phyloP scores from a whole-genome alignment of 164 flowering plant genomes.

The Annona squamosa region DNA sequence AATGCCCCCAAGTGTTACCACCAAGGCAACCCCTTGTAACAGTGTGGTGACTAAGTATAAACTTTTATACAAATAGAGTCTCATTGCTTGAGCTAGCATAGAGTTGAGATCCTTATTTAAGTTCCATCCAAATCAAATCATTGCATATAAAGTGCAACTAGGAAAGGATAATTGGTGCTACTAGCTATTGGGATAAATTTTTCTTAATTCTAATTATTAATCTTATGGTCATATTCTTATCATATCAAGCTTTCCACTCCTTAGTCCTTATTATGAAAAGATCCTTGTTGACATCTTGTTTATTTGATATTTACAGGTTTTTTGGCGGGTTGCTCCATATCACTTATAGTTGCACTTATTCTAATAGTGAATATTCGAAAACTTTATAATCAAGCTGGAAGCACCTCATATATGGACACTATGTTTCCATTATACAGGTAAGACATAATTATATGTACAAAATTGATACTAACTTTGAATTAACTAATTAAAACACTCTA shows the following conservation, averaged over 20 bases:
- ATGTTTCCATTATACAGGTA: slow-evolving; percentile 72
- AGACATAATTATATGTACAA: neutral
- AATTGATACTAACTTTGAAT: too few relatives aligned
- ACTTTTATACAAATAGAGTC: too few relatives aligned
- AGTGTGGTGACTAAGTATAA: too few relatives aligned
- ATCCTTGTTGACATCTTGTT: neutral
- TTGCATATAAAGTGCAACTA: too few relatives aligned
- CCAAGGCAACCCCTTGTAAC: too few relatives aligned
- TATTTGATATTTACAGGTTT: slow-evolving; percentile 29
- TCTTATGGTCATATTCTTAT: neutral
- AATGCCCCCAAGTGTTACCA: too few relatives aligned
- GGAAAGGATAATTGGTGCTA: too few relatives aligned
- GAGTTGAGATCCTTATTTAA: too few relatives aligned
- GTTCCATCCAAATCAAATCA: too few relatives aligned
- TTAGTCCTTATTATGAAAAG: neutral
- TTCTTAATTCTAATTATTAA: too few relatives aligned
- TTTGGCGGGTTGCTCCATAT: slow-evolving; percentile 40
- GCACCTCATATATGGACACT: slow-evolving; percentile 40
- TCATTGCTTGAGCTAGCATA: too few relatives aligned
- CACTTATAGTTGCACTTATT: slow-evolving; percentile 39
- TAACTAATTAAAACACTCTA: too few relatives aligned
- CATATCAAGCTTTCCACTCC: neutral
- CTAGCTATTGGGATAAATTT: neutral
- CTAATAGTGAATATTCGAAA: slow-evolving; percentile 31
- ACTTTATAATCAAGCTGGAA: slow-evolving; percentile 22